phyloP scores from a whole-genome alignment of 441 rosid species.

The Manihot esculenta region DNA sequence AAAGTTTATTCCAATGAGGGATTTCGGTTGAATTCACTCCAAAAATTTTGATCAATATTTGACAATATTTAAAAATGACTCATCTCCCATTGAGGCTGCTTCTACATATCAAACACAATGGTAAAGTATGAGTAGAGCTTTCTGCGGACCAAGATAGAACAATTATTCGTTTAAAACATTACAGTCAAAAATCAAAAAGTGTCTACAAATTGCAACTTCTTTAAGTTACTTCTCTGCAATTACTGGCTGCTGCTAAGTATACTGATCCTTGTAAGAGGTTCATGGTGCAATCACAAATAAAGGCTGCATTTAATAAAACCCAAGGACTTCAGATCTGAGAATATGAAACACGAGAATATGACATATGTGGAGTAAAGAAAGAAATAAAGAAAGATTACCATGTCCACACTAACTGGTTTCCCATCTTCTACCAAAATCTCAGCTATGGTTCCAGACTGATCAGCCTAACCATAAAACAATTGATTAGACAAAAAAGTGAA shows the following conservation, averaged over 20 bases:
- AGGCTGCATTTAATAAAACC: slow-evolving; percentile 54
- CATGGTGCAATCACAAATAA: slow-evolving; percentile 67
- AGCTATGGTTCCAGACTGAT: slow-evolving; percentile 80
- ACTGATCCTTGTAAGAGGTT: slow-evolving; percentile 17
- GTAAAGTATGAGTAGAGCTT: not conserved
- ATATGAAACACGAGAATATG: not conserved
- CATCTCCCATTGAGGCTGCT: not conserved
- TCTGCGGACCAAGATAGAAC: not conserved
- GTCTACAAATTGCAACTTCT: not conserved
- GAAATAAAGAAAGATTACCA: slow-evolving; percentile 38
- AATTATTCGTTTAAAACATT: slow-evolving; percentile 18
- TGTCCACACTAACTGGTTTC: slow-evolving; percentile 82
- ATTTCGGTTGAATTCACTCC: no score
- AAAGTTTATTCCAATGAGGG: no score
- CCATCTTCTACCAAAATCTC: slow-evolving; percentile 78
- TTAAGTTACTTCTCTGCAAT: not conserved
- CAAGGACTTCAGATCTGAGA: slow-evolving; percentile 14
- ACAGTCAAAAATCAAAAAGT: not conserved
- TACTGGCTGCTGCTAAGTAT: not conserved
- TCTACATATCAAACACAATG: not conserved
- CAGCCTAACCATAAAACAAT: slow-evolving; percentile 50
- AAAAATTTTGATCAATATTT: no score
- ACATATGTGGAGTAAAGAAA: not conserved
- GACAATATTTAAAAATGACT: no score
- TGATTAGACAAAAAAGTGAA: not conserved